These are phyloP conservation scores for Botryosphaeria dothidea DNA, from an alignment of 2,329 filamentous ascomycete species.

Conservation along the genomic window DNA sequence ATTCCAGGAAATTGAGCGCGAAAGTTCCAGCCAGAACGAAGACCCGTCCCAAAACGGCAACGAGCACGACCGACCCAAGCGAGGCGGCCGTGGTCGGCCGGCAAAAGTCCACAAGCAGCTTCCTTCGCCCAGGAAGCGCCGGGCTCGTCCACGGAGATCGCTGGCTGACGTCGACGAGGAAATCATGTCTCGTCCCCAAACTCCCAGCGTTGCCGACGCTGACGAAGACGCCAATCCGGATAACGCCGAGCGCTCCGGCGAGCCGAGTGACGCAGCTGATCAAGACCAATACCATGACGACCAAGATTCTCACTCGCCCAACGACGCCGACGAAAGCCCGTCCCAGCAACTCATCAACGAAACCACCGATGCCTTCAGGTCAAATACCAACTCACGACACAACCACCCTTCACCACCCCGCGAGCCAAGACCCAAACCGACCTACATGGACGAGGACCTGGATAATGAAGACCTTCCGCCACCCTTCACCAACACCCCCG, in stretches of 20 bases:
- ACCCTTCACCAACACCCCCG: constrained; percentile 34
- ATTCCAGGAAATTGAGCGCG: constrained; percentile 18
- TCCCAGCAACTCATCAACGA: constrained; percentile 15
- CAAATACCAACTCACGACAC: background rate
- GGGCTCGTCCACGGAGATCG: constrained; percentile 35
- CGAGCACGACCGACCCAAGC: constrained; percentile 18
- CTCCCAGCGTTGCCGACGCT: constrained; percentile 32
- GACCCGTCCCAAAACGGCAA: constrained; percentile 18
- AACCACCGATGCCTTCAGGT: background rate
- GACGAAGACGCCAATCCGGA: constrained; percentile 27
- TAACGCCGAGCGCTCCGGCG: constrained; percentile 17
- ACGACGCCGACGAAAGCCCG: constrained; percentile 15
- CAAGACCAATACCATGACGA: constrained; percentile 24
- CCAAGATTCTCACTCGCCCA: background rate
- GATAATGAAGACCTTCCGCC: constrained; percentile 34
- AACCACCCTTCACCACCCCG: background rate
- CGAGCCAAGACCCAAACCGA: constrained; percentile 8
- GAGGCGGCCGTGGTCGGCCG: constrained; percentile 14
- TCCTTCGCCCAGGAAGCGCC: constrained; percentile 31
- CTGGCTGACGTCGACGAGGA: constrained; percentile 38
- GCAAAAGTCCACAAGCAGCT: constrained; percentile 21
- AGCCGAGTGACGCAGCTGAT: constrained; percentile 18
- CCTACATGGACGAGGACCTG: constrained; percentile 16
- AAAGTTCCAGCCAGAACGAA: constrained; percentile 17
- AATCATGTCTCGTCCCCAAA: constrained; percentile 35